Percentiles rank a stretch among this genome's conserved stretches.
phyloP scores from a whole-genome alignment of 208 protist species.

The Wallacemonas sp. region DNA sequence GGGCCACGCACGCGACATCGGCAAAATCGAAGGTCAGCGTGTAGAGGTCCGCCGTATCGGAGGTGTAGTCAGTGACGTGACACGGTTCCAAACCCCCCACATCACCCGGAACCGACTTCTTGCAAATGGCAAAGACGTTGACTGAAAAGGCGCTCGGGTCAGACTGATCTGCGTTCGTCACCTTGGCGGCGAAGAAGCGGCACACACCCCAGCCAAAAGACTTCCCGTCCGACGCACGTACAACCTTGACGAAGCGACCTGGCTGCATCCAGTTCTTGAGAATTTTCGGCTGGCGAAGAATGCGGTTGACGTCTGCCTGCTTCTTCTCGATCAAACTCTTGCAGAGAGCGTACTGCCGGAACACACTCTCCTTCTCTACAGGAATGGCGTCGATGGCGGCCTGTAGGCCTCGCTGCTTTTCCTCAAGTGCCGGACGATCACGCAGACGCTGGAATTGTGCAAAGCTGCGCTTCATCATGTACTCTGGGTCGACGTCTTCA shows the following conservation, averaged over 20 bases:
- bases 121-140: conserved; percentile 81
- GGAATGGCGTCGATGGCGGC: conserved; percentile 58
- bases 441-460: conserved; percentile 96
- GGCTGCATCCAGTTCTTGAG: conserved; percentile 94
- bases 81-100: conserved; percentile 40
- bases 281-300: conserved; percentile 89
- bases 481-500: conserved; percentile 97
- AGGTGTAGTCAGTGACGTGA: conserved; percentile 81
- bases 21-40: conserved; percentile 83
- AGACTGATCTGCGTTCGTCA: conserved; percentile 34
- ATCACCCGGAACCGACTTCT: conserved; percentile 50
- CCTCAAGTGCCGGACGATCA: conserved; percentile 81
- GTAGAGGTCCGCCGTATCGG: conserved; percentile 80
- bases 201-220: conserved; percentile 90
- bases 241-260: conserved; percentile 92
- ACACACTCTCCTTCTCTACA: conserved; percentile 72
- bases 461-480: conserved; percentile 98
- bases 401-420: conserved; percentile 52
- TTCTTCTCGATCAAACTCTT: conserved; percentile 73
- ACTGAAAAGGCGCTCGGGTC: conserved; percentile 72
- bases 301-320: conserved; percentile 47
- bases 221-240: conserved; percentile 54
- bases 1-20: conserved; percentile 69
- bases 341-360: conserved; percentile 87
- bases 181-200: conserved; percentile 68